Conservation (phyloP, 306 rosid genomes). For the Cicer chorassanicum region DNA sequence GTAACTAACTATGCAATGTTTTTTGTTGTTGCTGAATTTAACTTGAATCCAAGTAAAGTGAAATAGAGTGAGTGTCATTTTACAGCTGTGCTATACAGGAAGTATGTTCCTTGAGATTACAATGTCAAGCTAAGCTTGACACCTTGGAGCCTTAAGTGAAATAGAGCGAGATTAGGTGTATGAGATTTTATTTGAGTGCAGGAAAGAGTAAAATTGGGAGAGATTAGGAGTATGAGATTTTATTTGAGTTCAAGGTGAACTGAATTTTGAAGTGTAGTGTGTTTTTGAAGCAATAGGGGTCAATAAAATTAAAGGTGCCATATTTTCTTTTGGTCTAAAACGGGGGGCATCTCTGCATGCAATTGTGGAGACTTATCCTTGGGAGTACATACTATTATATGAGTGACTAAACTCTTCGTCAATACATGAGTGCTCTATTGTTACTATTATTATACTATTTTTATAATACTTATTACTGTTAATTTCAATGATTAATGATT, state of each 20-base stretch:
- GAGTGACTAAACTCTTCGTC: not conserved
- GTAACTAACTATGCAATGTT: not conserved
- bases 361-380: not conserved
- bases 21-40: not conserved
- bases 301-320: no score
- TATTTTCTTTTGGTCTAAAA: not conserved
- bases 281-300: slow-evolving; percentile 9
- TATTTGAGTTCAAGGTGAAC: slow-evolving; percentile 1
- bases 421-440: not conserved
- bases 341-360: not conserved
- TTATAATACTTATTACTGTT: not conserved
- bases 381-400: not conserved
- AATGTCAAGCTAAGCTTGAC: no score
- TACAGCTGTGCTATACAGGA: no score
- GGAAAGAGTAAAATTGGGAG: not conserved
- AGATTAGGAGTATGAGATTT: slow-evolving; percentile 7
- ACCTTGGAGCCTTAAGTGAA: no score
- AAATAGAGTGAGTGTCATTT: not conserved
- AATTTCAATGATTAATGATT: not conserved
- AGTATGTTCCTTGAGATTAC: no score
- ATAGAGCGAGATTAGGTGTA: not conserved
- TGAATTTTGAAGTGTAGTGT: slow-evolving; percentile 1
- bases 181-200: not conserved
- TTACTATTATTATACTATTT: slow-evolving; percentile 1
- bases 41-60: slow-evolving; percentile 11